A percentile compares a stretch with the other conserved stretches of the same genome.
Evolutionary conservation across 2,329 filamentous ascomycete species (phyloP).

Genomic region (Pseudodiploospora longispora): DNA sequence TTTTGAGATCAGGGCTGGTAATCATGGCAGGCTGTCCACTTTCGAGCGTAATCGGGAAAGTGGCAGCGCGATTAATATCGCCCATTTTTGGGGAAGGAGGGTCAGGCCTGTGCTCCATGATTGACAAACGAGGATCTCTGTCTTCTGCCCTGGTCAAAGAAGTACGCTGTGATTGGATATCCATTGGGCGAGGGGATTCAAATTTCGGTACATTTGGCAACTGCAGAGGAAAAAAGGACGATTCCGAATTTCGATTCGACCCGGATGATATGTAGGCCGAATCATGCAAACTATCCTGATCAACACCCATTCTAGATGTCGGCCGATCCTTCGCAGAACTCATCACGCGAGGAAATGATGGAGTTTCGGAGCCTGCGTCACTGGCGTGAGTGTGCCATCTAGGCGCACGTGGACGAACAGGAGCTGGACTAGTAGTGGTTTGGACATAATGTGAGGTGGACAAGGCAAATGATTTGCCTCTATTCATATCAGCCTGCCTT

Average conservation of each 20-base stretch:
- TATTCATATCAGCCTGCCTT: slow-evolving; percentile 61
- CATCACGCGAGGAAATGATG: slow-evolving; percentile 17
- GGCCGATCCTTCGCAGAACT: slow-evolving; percentile 14
- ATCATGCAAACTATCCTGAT: slow-evolving; percentile 39
- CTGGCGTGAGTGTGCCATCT: slow-evolving; percentile 42
- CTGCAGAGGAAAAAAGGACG: slow-evolving; percentile 34
- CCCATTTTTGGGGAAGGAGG: slow-evolving; percentile 23
- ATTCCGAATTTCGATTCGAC: slow-evolving; percentile 44
- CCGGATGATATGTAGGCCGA: slow-evolving; percentile 48
- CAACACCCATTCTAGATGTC: slow-evolving; percentile 32
- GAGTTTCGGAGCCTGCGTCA: slow-evolving; percentile 30
- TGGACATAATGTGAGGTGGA: slow-evolving; percentile 37
- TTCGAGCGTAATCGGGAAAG: slow-evolving; percentile 43
- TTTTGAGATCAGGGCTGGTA: slow-evolving; percentile 43
- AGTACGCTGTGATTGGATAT: slow-evolving; percentile 16
- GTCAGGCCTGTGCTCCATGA: slow-evolving; percentile 40
- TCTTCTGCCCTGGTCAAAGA: slow-evolving; percentile 38
- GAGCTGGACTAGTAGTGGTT: slow-evolving; percentile 19
- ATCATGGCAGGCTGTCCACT: slow-evolving; percentile 43
- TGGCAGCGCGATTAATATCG: slow-evolving; percentile 34
- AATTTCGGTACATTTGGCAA: slow-evolving; percentile 36
- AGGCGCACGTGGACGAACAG: slow-evolving; percentile 33
- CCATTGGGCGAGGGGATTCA: slow-evolving; percentile 28
- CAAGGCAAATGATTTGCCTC: slow-evolving; percentile 37
- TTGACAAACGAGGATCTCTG: slow-evolving; percentile 45